Conservation (phyloP, 495 filamentous ascomycete genomes). For the Podospora pseudopauciseta region DNA sequence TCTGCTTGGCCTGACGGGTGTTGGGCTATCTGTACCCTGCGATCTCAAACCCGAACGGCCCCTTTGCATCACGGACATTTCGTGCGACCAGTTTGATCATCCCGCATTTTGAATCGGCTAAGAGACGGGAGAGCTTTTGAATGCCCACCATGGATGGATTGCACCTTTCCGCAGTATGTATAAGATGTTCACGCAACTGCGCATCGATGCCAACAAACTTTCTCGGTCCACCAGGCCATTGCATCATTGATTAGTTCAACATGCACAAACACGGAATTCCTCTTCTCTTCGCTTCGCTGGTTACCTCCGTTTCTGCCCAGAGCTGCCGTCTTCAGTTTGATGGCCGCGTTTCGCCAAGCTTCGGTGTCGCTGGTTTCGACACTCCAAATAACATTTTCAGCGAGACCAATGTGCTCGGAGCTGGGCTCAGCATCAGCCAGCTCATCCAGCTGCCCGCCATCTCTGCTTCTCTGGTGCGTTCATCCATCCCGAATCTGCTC, state of each 20-base stretch:
- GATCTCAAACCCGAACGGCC: background rate
- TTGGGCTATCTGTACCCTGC: background rate
- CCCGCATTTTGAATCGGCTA: background rate
- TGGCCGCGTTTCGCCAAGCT: constrained; percentile 30
- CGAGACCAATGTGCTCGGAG: constrained; percentile 32
- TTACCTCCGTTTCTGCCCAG: constrained; percentile 17
- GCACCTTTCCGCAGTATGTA: too few species aligned
- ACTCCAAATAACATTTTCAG: constrained; percentile 32
- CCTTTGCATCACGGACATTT: background rate
- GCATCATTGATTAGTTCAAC: too few species aligned
- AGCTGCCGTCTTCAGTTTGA: constrained; percentile 38
- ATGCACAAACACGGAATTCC: background rate
- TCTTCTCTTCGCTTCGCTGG: background rate
- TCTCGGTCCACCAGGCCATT: too few species aligned
- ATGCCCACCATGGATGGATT: background rate
- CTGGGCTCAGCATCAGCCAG: constrained; percentile 30
- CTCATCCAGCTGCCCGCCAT: constrained; percentile 23
- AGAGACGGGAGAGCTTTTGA: background rate
- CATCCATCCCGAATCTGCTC: background rate
- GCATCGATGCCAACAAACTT: too few species aligned
- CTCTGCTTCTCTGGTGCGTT: constrained; percentile 26
- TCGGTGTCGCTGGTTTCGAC: constrained; percentile 31
- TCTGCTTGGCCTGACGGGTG: background rate
- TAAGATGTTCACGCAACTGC: too few species aligned
- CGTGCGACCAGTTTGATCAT: background rate